A percentile compares a stretch with the other conserved stretches of the same genome.
Conservation (phyloP, 2,329 filamentous ascomycete species). For the Alternaria consortialis region DNA sequence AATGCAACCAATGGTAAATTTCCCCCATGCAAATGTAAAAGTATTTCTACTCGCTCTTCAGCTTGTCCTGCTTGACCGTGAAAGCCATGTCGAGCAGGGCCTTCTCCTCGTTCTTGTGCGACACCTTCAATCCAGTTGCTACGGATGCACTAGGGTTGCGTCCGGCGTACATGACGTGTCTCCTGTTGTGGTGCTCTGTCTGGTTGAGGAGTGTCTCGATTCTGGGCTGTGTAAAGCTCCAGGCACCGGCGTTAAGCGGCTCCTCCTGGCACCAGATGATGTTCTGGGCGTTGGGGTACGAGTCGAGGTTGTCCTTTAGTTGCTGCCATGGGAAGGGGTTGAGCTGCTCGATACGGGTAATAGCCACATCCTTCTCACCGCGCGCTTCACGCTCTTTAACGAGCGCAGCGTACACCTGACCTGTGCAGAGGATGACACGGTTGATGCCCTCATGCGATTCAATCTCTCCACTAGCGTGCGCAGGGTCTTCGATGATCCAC, state of each 20-base stretch:
- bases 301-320: constrained; percentile 94
- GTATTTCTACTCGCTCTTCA: constrained; percentile 67
- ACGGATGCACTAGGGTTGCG: constrained; percentile 93
- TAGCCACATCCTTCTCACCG: constrained; percentile 86
- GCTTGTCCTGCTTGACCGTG: constrained; percentile 69
- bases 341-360: constrained; percentile 96
- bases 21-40: background rate
- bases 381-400: constrained; percentile 90
- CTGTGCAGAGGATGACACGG: constrained; percentile 91
- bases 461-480: constrained; percentile 78
- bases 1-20: constrained; percentile 23
- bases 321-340: constrained; percentile 99
- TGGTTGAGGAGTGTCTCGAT: constrained; percentile 96
- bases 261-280: constrained; percentile 99
- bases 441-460: constrained; percentile 86
- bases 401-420: constrained; percentile 91
- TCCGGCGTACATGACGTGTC: constrained; percentile 97
- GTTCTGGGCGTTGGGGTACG: constrained; percentile 95
- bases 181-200: constrained; percentile 89
- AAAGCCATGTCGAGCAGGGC: constrained; percentile 76
- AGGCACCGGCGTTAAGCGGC: constrained; percentile 94
- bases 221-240: constrained; percentile 96
- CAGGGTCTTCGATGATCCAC: constrained; percentile 93
- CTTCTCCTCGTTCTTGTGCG: constrained; percentile 91
- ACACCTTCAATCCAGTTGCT: constrained; percentile 88